Conservation (phyloP, 768 basidiomycete genomes). For the Podaxis carcinomalis region DNA sequence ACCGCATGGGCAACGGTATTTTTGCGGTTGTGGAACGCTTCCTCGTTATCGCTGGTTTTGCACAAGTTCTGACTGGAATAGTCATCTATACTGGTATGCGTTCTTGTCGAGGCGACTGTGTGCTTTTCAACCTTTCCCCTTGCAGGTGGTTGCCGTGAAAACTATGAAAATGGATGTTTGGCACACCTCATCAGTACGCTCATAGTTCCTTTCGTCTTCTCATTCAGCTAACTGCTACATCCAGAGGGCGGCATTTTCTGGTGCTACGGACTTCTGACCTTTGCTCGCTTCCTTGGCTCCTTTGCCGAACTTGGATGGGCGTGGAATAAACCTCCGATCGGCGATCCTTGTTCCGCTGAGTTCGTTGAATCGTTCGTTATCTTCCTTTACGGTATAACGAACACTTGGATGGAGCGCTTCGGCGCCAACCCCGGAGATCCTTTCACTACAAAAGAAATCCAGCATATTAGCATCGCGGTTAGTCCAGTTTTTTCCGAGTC, state of each 20-base stretch:
- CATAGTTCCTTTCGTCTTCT: constrained; percentile 7
- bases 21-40: constrained; percentile 57
- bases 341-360: constrained; percentile 57
- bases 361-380: constrained; percentile 78
- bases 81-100: constrained; percentile 69
- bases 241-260: constrained; percentile 93
- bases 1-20: constrained; percentile 37
- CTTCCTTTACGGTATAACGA: constrained; percentile 84
- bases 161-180: constrained; percentile 76
- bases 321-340: constrained; percentile 74
- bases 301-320: constrained; percentile 90
- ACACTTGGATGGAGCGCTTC: constrained; percentile 97
- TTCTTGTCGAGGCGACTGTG: not conserved
- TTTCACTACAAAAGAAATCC: constrained; percentile 86
- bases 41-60: constrained; percentile 71
- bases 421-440: constrained; percentile 79
- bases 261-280: constrained; percentile 83
- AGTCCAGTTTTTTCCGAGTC: constrained; percentile 15
- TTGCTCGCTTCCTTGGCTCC: constrained; percentile 92
- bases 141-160: constrained; percentile 70
- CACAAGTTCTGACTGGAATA: constrained; percentile 63
- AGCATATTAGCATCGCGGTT: constrained; percentile 92
- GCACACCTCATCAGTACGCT: constrained; percentile 88
- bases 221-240: constrained; percentile 8
- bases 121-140: not conserved